Conservation (phyloP, 1,284 basidiomycete species). For the Trichosporon coremiiforme region DNA sequence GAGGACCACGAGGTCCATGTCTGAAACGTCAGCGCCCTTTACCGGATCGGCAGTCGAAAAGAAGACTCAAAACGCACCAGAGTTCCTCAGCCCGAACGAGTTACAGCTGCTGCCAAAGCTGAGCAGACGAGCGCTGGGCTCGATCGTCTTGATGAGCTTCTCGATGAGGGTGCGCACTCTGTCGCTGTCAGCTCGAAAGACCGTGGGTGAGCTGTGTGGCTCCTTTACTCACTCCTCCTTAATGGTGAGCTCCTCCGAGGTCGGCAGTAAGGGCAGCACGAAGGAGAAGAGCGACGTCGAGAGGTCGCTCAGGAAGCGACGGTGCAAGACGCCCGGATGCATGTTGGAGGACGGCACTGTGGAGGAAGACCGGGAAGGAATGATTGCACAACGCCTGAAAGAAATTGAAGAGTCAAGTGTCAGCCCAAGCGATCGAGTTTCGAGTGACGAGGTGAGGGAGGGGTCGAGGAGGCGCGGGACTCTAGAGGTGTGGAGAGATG, state of each 20-base stretch:
- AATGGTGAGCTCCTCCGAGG: slow-evolving; percentile 81
- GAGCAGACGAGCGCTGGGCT: slow-evolving; percentile 84
- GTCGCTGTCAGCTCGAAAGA: slow-evolving; percentile 3
- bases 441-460: neutral
- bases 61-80: slow-evolving; percentile 62
- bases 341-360: slow-evolving; percentile 34
- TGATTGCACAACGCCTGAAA: slow-evolving; percentile 13
- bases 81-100: slow-evolving; percentile 93
- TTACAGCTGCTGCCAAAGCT: slow-evolving; percentile 93
- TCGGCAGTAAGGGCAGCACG: slow-evolving; percentile 85
- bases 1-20: slow-evolving; percentile 98
- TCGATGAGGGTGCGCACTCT: slow-evolving; percentile 86
- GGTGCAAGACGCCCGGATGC: slow-evolving; percentile 53
- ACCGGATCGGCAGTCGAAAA: neutral
- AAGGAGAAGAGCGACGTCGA: slow-evolving; percentile 60
- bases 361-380: neutral
- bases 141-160: slow-evolving; percentile 89
- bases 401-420: slow-evolving; percentile 2
- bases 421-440: slow-evolving; percentile 11
- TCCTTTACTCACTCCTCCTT: slow-evolving; percentile 72
- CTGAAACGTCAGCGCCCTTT: slow-evolving; percentile 57
- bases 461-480: neutral
- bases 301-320: slow-evolving; percentile 56
- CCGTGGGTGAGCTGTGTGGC: neutral
- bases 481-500: neutral